Base-by-base conservation (phyloP, 2,329 filamentous ascomycete genomes). In the Pestalotiopsis sp. region DNA sequence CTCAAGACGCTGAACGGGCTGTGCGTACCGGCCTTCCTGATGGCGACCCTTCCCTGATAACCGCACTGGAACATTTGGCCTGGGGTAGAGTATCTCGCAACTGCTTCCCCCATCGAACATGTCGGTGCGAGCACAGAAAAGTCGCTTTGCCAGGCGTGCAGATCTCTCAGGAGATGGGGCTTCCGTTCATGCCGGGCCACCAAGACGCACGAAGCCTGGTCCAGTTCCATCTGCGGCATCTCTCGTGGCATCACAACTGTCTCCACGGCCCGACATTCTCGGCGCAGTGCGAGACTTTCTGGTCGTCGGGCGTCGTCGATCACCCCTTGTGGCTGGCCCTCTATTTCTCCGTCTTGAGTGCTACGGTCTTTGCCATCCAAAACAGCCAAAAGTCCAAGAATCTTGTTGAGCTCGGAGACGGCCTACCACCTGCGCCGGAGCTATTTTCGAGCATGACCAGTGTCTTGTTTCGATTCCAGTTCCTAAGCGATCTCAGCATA, bases 181-280 rank as follows among this genome's bases (percentile, higher is more conserved):
- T 38, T 14, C 31, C 20, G 23, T 36, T 17, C 27, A 12, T 63
- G 6, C 61, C 61, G 4, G 31, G 38, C 38, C 14, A 25, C 27
- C 23, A 63, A 14, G 27, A 38, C 38, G 61, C 61, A 4, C 23
- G 31, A 25, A 63, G 31, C n/a, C 27, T 63, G 23, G 27, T 63
- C 14, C 27, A 63, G 17, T 63, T 63, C 31, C 61, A 63, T 63
- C 61, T 63, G n/a, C 61, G n/a, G 4, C 36, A 63, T 23, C 31
- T 63, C n/a, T 27, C 61, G 31, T 63, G 61, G 61, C 61, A 63
- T 39, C 61, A 63, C 61, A 45, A 45, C 27, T 63, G 61, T 36
- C 38, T 63, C 17, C 61, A 63, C 27, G 61, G 61, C 12, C 61
- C 61, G 13, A 63, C 61, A 17, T 63, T 63, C n/a, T 41, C 27